Base-by-base conservation (phyloP, 768 basidiomycete species). In the Lactarius vividus region DNA sequence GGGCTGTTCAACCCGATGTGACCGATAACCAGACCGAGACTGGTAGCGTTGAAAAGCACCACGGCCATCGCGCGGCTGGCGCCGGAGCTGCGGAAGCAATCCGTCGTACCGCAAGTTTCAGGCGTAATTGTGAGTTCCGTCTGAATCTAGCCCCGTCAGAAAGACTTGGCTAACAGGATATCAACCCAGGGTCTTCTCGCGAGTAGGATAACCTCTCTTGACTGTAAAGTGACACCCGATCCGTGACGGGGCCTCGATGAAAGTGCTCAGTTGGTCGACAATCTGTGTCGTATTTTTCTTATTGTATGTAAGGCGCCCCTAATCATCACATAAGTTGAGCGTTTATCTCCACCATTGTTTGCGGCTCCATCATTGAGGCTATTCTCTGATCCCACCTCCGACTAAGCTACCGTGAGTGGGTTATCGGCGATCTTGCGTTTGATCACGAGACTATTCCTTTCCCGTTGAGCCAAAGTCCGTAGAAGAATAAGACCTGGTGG, bases 161-260 rank as follows among this genome's bases (percentile, higher is more conserved):
- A 31, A 4, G 33, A n/a, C 10, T 16, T 35, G 26, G 10, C 42
- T 61, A 26, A 65, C 49, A 13, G 26, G 33, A 39, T 26, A 4
- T 2, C 15, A 18, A 52, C 49, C 5, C 18, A 66, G 65, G 65
- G 65, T 57, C 46, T 62, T 66, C 65, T 26, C 65, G 60, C 49
- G 23, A 16, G 20, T 39, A 3, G 42, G 13, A 4, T 15, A 5
- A 29, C 3, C 42, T 59, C 20, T 29, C 23, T 13, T 55, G 33
- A 55, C 4, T 4, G 10, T 26, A n/a, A 4, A 9, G 28, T 20
- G 57, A 52, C 18, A 37, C 2, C 8, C 28, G 23, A 20, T 13
- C 23, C 13, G 49, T 16, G 42, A 13, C 3, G 54, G 18, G 6
- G 37, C n/a, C 37, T 57, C 3, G 35, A 57, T 15, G 26, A 52